Conservation (phyloP, 345 rosid genomes). For the Barbarea vulgaris region DNA sequence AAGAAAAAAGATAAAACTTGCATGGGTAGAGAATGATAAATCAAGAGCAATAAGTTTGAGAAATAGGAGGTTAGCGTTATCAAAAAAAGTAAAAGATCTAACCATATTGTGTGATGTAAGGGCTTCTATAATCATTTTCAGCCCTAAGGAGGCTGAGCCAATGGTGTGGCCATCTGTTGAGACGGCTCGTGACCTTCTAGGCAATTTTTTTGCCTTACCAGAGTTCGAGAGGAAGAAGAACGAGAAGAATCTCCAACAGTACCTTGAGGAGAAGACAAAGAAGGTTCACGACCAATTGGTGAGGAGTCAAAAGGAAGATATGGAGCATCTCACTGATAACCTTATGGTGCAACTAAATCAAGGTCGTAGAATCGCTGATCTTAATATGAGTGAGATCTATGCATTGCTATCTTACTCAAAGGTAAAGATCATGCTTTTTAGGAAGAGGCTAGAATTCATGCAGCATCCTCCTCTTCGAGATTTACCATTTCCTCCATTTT, state of each 20-base stretch:
- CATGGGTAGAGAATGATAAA: constrained; percentile 38
- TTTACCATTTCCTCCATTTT: background rate
- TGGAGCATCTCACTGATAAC: constrained; percentile 13
- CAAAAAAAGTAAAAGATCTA: constrained; percentile 62
- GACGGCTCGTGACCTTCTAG: constrained; percentile 17
- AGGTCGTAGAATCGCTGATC: background rate
- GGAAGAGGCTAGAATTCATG: background rate
- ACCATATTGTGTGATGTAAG: constrained; percentile 58
- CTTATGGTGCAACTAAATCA: constrained; percentile 26
- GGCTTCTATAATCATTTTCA: constrained; percentile 52
- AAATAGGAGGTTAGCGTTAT: constrained; percentile 55
- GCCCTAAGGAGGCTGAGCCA: constrained; percentile 44
- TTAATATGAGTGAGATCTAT: background rate
- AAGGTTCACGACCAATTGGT: background rate
- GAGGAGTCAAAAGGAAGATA: background rate
- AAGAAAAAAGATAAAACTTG: constrained; percentile 57
- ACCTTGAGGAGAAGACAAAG: constrained; percentile 16
- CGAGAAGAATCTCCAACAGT: constrained; percentile 14
- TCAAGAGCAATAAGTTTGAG: constrained; percentile 50
- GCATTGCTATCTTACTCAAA: background rate
- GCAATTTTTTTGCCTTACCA: constrained; percentile 20
- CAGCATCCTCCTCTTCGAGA: constrained; percentile 4
- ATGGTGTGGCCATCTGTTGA: constrained; percentile 55
- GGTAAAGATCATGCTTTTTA: background rate
- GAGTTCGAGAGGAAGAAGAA: constrained; percentile 7